Conservation (phyloP, 768 basidiomycete genomes). For the Lactifluus hygrophoroides region DNA sequence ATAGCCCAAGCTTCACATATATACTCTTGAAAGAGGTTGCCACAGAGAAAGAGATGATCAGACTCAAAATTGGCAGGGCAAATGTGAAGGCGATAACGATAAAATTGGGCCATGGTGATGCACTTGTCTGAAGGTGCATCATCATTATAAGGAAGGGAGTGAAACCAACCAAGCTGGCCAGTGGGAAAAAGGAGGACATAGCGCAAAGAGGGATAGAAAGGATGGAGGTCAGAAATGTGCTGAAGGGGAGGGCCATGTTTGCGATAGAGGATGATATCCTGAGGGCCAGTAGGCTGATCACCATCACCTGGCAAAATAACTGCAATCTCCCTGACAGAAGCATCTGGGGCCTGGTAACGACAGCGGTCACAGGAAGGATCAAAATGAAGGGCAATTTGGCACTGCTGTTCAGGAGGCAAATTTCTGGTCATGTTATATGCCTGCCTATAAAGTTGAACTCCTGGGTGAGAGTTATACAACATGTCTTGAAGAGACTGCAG, state of each 20-base stretch:
- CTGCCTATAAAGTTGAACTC: neutral
- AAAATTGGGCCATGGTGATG: neutral
- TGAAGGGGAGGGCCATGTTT: neutral
- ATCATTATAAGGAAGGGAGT: neutral
- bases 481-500: neutral
- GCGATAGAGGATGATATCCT: neutral
- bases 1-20: neutral
- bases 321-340: neutral
- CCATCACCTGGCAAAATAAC: neutral
- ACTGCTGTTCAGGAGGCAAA: neutral
- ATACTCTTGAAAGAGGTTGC: neutral
- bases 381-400: conserved; percentile 21
- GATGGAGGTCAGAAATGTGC: neutral
- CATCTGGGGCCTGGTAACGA: neutral
- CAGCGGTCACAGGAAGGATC: neutral
- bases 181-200: neutral
- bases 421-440: neutral
- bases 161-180: neutral
- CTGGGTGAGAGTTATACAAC: neutral
- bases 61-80: no score
- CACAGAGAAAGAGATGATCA: no score
- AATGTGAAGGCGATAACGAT: no score
- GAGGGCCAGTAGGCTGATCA: neutral
- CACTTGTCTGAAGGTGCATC: neutral
- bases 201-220: no score